Conservation (phyloP, 2,329 filamentous ascomycete species). For the Aspergillus sp. region DNA sequence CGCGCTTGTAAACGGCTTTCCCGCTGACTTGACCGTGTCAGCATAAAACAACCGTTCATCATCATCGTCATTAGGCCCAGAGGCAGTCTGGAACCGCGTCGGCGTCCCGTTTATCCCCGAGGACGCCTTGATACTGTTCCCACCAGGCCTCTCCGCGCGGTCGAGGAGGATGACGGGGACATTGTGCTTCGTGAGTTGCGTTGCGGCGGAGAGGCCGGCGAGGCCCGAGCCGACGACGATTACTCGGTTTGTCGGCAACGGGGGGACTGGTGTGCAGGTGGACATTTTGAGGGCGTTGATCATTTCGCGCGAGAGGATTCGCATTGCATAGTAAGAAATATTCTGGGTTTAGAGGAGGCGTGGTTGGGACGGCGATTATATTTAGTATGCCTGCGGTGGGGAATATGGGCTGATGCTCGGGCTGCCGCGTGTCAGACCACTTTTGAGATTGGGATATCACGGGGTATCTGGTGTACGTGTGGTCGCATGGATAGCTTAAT, state of each 20-base stretch:
- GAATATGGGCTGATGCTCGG: too few relatives aligned
- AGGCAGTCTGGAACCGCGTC: constrained; percentile 57
- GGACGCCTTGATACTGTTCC: constrained; percentile 70
- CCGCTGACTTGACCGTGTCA: constrained; percentile 64
- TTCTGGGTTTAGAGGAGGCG: not conserved
- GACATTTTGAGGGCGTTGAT: constrained; percentile 1
- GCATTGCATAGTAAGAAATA: not conserved
- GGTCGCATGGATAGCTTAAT: too few relatives aligned
- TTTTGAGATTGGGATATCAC: too few relatives aligned
- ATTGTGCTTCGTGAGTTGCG: constrained; percentile 58
- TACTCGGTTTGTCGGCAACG: constrained; percentile 35
- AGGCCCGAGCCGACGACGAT: constrained; percentile 70
- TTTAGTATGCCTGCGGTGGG: not conserved
- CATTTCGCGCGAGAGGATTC: not conserved
- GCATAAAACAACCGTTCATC: constrained; percentile 50
- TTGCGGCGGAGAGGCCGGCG: constrained; percentile 64
- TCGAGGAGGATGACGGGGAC: constrained; percentile 64
- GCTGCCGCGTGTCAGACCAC: too few relatives aligned
- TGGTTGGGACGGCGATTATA: not conserved
- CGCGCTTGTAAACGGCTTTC: constrained; percentile 36
- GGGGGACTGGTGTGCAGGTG: not conserved
- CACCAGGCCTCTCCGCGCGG: constrained; percentile 62
- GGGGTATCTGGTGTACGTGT: too few relatives aligned
- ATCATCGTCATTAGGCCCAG: constrained; percentile 29
- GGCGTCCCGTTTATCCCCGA: constrained; percentile 68